Evolutionary conservation across 768 basidiomycete species (phyloP).

Genomic region (Psilocybe tampanensis): DNA sequence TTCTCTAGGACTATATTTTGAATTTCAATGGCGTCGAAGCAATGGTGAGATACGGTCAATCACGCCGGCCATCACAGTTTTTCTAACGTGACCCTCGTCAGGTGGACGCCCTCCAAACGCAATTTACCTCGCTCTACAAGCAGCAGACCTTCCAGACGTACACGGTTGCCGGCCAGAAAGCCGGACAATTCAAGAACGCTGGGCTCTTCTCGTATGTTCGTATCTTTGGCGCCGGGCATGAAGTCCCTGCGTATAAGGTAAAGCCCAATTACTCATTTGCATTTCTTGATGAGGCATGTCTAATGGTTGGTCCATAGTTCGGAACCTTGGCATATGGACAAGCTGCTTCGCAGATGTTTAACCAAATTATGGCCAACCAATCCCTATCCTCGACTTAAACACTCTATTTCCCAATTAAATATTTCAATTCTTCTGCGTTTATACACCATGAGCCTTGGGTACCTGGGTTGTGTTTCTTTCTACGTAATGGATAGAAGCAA

Average conservation of each 20-base stretch:
- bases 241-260: slow-evolving; percentile 50
- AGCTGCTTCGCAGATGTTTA: slow-evolving; percentile 46
- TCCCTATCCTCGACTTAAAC: slow-evolving; percentile 16
- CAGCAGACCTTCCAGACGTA: slow-evolving; percentile 46
- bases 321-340: slow-evolving; percentile 39
- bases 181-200: slow-evolving; percentile 62
- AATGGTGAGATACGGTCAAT: slow-evolving; percentile 40
- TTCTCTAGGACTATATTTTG: slow-evolving; percentile 49
- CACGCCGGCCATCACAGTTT: no score
- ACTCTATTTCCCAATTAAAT: background rate
- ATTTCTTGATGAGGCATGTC: background rate
- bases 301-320: slow-evolving; percentile 20
- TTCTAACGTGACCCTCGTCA: no score
- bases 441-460: no score
- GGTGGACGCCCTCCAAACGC: slow-evolving; percentile 50
- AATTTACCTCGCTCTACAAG: slow-evolving; percentile 43
- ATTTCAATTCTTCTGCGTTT: no score
- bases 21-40: slow-evolving; percentile 61
- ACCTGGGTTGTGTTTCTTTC: no score
- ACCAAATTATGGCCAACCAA: slow-evolving; percentile 40
- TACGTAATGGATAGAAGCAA: no score
- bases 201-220: slow-evolving; percentile 59
- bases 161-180: slow-evolving; percentile 48
- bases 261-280: background rate
- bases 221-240: slow-evolving; percentile 49